Evolutionary conservation across 345 rosid species (phyloP).

Genomic region (Clausena lansium): DNA sequence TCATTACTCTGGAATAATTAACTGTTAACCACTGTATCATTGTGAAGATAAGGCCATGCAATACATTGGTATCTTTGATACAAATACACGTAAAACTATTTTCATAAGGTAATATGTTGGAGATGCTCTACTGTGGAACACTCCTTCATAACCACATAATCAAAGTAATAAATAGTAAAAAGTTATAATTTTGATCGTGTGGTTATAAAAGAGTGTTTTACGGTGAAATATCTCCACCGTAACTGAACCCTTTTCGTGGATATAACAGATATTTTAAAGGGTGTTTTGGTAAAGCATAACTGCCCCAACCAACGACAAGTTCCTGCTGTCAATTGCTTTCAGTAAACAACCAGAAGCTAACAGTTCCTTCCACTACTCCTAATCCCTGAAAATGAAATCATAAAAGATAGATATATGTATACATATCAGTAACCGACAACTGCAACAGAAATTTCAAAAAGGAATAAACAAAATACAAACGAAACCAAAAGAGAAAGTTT

Average conservation of each 20-base stretch:
- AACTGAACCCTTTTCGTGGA: too few relatives aligned
- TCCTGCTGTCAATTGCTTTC: constrained; percentile 22
- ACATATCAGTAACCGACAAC: constrained; percentile 24
- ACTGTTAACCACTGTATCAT: background rate
- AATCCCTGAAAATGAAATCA: constrained; percentile 7
- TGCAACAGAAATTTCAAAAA: constrained; percentile 22
- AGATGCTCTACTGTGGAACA: too few relatives aligned
- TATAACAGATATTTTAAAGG: background rate
- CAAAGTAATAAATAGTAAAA: too few relatives aligned
- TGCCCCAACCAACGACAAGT: background rate
- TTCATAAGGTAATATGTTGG: too few relatives aligned
- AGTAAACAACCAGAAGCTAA: constrained; percentile 25
- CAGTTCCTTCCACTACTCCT: constrained; percentile 13
- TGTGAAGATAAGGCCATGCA: background rate
- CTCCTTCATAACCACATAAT: too few relatives aligned
- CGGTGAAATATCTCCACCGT: too few relatives aligned
- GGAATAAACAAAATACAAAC: background rate
- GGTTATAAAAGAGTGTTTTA: too few relatives aligned
- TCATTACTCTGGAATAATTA: too few relatives aligned
- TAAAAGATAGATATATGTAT: constrained; percentile 3
- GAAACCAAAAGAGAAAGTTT: background rate
- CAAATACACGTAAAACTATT: background rate
- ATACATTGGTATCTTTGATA: background rate
- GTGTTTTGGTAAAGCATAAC: constrained; percentile 18
- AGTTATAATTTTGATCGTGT: too few relatives aligned